Evolutionary conservation across 2,329 filamentous ascomycete genomes (phyloP), one percentile per base, ranked within the genome.

Genomic region (Fusarium praegraminearum): DNA sequence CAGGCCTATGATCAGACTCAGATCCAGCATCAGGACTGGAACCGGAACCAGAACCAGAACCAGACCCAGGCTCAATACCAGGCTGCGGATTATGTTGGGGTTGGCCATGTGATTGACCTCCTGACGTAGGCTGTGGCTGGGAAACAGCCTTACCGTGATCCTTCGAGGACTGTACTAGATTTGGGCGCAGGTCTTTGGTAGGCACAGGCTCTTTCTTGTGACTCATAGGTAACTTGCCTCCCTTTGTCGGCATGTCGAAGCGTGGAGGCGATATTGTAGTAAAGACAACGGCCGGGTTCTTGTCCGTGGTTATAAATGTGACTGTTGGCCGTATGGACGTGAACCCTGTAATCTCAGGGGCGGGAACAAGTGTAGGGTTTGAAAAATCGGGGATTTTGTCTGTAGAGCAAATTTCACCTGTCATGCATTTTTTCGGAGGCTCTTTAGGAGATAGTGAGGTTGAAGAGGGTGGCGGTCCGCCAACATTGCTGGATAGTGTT

Each of bases 281-380:
- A 62, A 79, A 78, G 4, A 86, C 80, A 18, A 87, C 83, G 11
- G 83, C 80, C 0, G 86, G 85, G 57, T 87, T 87, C 73, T 86
- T 87, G 72, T 86, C 85, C 5, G 85, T 86, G 3, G 84, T 86
- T 52, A 84, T 73, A 47, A 86, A 82, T 5, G 81, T 84, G 47
- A 84, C 69, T 8, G 81, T 82, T 28, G 71, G 24, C 50, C 70
- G 62, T 49, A 55, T 56, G 36, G 49, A 55, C 28, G 61, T 69
- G 47, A 54, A 57, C 20, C n/a, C 52, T 57, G 63, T 62, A n/a
- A 41, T 54, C 36, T 45, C 59, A 22, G 62, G 45, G 18, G 28
- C 49, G 10, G 54, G 28, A 32, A 44, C 18, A 20, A 54, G 51
- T 15, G 55, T 58, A 12, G 62, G 56, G 10, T 41, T 40, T 24